Evolutionary conservation across 2,329 filamentous ascomycete genomes (phyloP).

Genomic region (Trichoderma sp.): DNA sequence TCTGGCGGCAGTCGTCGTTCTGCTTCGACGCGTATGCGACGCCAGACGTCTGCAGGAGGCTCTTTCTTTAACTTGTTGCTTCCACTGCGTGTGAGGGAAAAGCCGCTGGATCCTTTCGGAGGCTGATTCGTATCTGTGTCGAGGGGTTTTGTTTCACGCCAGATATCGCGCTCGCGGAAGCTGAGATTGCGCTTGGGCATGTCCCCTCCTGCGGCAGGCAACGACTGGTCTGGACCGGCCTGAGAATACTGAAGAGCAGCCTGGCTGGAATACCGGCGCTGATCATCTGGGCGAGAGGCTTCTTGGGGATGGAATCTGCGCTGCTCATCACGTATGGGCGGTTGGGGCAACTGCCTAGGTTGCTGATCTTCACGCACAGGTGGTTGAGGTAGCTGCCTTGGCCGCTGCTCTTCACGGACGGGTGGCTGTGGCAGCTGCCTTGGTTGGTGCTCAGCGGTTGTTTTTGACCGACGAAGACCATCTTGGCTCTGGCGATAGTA

Average conservation of each 20-base stretch:
- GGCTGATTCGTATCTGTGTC: constrained; percentile 37
- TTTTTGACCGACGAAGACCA: not conserved
- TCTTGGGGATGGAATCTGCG: constrained; percentile 15
- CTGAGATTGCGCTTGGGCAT: constrained; percentile 60
- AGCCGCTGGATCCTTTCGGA: constrained; percentile 40
- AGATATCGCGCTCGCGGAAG: constrained; percentile 61
- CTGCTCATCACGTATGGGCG: constrained; percentile 13
- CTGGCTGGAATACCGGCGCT: constrained; percentile 31
- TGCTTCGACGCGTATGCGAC: constrained; percentile 48
- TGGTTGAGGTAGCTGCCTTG: constrained; percentile 28
- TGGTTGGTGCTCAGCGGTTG: not conserved
- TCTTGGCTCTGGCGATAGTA: constrained; percentile 31
- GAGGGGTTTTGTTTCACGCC: constrained; percentile 47
- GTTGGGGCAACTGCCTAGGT: constrained; percentile 29
- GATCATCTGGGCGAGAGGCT: constrained; percentile 9
- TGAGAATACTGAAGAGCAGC: constrained; percentile 29
- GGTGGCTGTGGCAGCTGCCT: constrained; percentile 27
- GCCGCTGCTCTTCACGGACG: constrained; percentile 6
- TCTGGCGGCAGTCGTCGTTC: constrained; percentile 41
- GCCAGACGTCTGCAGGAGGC: constrained; percentile 57
- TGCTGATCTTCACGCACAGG: constrained; percentile 17
- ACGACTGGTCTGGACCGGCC: constrained; percentile 26
- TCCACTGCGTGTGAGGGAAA: constrained; percentile 51
- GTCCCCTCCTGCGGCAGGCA: constrained; percentile 37
- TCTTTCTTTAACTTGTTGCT: constrained; percentile 65